These are phyloP conservation scores for Trichophyton schoenleinii DNA, from an alignment of 2,329 filamentous ascomycete species.

Conservation along the genomic window DNA sequence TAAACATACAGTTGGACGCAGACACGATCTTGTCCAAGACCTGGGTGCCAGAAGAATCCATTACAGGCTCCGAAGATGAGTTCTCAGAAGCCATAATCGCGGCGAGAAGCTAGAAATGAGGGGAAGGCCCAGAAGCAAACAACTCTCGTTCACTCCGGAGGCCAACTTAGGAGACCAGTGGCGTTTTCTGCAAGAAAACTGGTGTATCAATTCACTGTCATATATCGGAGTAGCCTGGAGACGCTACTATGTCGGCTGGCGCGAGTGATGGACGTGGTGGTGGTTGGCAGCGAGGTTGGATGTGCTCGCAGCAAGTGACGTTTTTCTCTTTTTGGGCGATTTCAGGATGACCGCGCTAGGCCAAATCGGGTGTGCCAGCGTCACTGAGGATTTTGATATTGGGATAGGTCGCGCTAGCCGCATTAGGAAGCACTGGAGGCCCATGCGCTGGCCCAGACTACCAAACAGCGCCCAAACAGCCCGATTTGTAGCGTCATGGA, in stretches of 20 bases:
- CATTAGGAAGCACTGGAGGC: slow-evolving; percentile 29
- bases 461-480: slow-evolving; percentile 30
- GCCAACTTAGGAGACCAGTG: too few species aligned
- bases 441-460: slow-evolving; percentile 31
- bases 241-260: neutral
- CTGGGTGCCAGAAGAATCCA: slow-evolving; percentile 38
- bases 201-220: neutral
- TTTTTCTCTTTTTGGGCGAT: neutral
- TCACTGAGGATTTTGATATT: slow-evolving; percentile 28
- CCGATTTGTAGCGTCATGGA: slow-evolving; percentile 27
- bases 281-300: neutral
- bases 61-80: slow-evolving; percentile 30
- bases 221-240: neutral
- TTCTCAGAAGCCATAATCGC: slow-evolving; percentile 22
- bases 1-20: slow-evolving; percentile 74
- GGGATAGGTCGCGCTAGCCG: slow-evolving; percentile 32
- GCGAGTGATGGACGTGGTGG: neutral
- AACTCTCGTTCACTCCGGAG: neutral
- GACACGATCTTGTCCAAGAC: slow-evolving; percentile 94
- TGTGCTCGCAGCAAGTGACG: neutral
- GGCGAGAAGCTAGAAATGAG: neutral
- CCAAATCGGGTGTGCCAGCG: slow-evolving; percentile 10
- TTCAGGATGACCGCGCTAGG: slow-evolving; percentile 5
- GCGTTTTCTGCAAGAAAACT: neutral
- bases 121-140: neutral